These are phyloP conservation scores for Borovskyia barvae DNA, from an alignment of 208 protist genomes.

Conservation along the genomic window DNA sequence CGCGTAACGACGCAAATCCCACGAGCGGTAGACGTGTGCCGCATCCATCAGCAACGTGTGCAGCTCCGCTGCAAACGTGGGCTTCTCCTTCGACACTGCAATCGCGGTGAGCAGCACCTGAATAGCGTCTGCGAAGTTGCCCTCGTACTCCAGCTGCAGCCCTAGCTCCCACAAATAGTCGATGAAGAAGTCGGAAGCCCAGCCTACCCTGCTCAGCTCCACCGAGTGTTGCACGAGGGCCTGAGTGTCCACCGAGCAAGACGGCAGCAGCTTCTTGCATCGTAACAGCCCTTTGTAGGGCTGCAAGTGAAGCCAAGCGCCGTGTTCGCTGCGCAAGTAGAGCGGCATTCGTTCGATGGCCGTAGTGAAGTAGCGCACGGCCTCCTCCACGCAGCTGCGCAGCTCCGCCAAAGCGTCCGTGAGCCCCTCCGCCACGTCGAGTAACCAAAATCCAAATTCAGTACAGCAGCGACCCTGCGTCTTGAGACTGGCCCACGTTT, in stretches of 20 bases:
- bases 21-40: conserved; percentile 70
- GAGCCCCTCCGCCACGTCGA: conserved; percentile 48
- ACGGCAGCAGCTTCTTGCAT: conserved; percentile 73
- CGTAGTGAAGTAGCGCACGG: conserved; percentile 51
- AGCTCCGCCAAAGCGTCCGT: conserved; percentile 22
- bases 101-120: conserved; percentile 62
- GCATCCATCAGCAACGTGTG: conserved; percentile 62
- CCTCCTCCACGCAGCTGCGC: conserved; percentile 65
- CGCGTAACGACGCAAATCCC: conserved; percentile 48
- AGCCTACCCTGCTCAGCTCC: conserved; percentile 69
- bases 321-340: conserved; percentile 74
- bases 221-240: conserved; percentile 62
- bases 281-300: conserved; percentile 73
- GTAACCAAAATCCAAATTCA: conserved; percentile 72
- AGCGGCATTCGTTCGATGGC: conserved; percentile 63
- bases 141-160: conserved; percentile 61
- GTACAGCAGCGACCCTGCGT: conserved; percentile 67
- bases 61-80: conserved; percentile 45
- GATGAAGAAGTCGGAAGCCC: conserved; percentile 77
- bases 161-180: conserved; percentile 65
- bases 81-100: conserved; percentile 63
- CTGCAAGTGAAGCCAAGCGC: conserved; percentile 75
- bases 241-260: conserved; percentile 65
- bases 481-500: conserved; percentile 44
- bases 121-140: conserved; percentile 50